Evolutionary conservation across 345 rosid species (phyloP).

Genomic region (Aquilaria yunnanensis): DNA sequence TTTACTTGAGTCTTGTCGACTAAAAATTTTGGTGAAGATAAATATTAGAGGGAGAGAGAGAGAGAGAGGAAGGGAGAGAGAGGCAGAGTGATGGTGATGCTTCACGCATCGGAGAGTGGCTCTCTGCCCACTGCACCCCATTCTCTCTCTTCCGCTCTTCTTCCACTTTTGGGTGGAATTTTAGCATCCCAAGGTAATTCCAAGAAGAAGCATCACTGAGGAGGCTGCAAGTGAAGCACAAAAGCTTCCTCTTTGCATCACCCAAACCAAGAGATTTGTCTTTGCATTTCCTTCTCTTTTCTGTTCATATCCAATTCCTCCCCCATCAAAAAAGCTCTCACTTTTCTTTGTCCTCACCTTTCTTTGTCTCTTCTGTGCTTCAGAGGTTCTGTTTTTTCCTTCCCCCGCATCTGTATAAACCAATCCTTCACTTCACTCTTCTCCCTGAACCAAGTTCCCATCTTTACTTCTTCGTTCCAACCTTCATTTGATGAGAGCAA

Average conservation of each 20-base stretch:
- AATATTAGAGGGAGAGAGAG: neutral
- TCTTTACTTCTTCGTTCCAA: too few species aligned
- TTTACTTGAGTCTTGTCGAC: too few species aligned
- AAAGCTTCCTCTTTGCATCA: slow-evolving; percentile 27
- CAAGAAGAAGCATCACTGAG: slow-evolving; percentile 12
- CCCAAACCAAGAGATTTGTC: slow-evolving; percentile 5
- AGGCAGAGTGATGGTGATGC: slow-evolving; percentile 10
- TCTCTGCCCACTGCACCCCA: slow-evolving; percentile 24
- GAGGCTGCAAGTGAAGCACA: slow-evolving; percentile 23
- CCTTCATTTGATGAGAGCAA: neutral
- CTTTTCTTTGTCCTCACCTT: neutral
- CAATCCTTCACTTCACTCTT: too few species aligned
- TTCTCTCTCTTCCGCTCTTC: slow-evolving; percentile 1
- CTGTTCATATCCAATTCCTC: slow-evolving; percentile 1
- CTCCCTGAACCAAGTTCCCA: too few species aligned
- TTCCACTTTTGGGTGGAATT: slow-evolving; percentile 35
- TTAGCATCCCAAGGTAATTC: slow-evolving; percentile 49
- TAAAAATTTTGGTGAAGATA: neutral
- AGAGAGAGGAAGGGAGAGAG: neutral
- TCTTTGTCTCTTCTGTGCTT: slow-evolving; percentile 8
- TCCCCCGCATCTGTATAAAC: neutral
- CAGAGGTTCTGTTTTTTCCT: neutral
- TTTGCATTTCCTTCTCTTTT: slow-evolving; percentile 7
- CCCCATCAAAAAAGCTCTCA: neutral
- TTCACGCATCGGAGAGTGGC: slow-evolving; percentile 9